Evolutionary conservation across 2,329 filamentous ascomycete species (phyloP).

Genomic region (Curvularia eragrostidis): DNA sequence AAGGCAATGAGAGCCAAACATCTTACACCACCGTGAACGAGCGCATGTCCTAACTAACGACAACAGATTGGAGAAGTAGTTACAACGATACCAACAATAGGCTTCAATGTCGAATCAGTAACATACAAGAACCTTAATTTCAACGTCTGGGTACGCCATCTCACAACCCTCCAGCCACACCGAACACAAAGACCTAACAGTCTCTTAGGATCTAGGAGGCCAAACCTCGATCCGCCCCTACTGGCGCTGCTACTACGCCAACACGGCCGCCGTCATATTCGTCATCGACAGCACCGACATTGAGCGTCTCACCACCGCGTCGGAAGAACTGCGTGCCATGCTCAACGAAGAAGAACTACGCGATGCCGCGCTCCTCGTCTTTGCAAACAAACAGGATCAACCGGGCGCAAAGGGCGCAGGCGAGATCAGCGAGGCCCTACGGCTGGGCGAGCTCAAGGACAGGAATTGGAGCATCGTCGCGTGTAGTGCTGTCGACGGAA

Average conservation of each 20-base stretch:
- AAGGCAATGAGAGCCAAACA: background rate
- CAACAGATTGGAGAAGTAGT: constrained; percentile 94
- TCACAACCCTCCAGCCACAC: background rate
- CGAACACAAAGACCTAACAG: background rate
- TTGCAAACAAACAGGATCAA: constrained; percentile 99
- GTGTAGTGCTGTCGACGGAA: constrained; percentile 93
- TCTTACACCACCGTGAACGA: background rate
- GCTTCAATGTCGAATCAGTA: constrained; percentile 98
- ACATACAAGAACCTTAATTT: constrained; percentile 99
- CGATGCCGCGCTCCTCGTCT: constrained; percentile 90
- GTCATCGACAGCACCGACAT: constrained; percentile 99
- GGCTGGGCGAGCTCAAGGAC: constrained; percentile 88
- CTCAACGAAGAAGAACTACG: constrained; percentile 95
- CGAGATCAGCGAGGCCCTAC: constrained; percentile 93
- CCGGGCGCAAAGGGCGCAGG: constrained; percentile 95
- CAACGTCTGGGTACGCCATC: constrained; percentile 87
- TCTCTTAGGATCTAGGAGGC: constrained; percentile 79
- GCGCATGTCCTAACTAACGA: background rate
- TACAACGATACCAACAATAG: constrained; percentile 98
- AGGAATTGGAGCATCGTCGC: constrained; percentile 99
- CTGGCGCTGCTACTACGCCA: constrained; percentile 99
- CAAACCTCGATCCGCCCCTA: constrained; percentile 99
- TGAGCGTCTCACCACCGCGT: constrained; percentile 88
- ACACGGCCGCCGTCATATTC: constrained; percentile 97
- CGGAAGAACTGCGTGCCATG: constrained; percentile 93